A percentile compares a stretch with the other conserved stretches of the same genome.
Evolutionary conservation across 116 monocot species (phyloP).

Genomic region (Thalassia testudinum): DNA sequence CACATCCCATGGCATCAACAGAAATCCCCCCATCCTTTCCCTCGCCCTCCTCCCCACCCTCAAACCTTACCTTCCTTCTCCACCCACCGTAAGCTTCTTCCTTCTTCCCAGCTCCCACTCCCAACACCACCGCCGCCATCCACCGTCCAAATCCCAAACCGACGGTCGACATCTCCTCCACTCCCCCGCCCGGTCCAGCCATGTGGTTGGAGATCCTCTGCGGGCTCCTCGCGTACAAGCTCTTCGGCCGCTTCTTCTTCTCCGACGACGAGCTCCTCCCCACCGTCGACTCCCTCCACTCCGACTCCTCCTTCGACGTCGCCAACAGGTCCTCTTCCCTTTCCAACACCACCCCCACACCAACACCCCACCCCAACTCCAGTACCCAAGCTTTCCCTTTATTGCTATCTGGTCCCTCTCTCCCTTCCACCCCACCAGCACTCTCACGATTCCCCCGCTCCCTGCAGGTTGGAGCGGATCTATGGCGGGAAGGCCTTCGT

Average conservation of each 20-base stretch:
- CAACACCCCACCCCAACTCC: slow-evolving; percentile 2
- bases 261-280: slow-evolving; percentile 22
- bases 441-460: background rate
- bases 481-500: slow-evolving; percentile 75
- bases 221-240: slow-evolving; percentile 52
- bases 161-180: too few relatives aligned
- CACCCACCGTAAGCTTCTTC: too few relatives aligned
- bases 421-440: background rate
- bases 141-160: too few relatives aligned
- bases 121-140: too few relatives aligned
- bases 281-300: slow-evolving; percentile 29
- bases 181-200: too few relatives aligned
- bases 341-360: background rate
- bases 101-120: too few relatives aligned
- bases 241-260: slow-evolving; percentile 28
- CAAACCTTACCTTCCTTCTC: too few relatives aligned
- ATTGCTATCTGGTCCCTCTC: background rate
- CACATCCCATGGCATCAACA: too few relatives aligned
- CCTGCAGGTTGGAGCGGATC: slow-evolving; percentile 54
- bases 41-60: too few relatives aligned
- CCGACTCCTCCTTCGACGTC: slow-evolving; percentile 43
- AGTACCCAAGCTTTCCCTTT: background rate
- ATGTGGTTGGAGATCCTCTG: slow-evolving; percentile 83
- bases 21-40: too few relatives aligned
- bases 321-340: slow-evolving; percentile 29